Evolutionary conservation across 2,329 filamentous ascomycete species (phyloP).

Genomic region (Rutstroemia sp.): DNA sequence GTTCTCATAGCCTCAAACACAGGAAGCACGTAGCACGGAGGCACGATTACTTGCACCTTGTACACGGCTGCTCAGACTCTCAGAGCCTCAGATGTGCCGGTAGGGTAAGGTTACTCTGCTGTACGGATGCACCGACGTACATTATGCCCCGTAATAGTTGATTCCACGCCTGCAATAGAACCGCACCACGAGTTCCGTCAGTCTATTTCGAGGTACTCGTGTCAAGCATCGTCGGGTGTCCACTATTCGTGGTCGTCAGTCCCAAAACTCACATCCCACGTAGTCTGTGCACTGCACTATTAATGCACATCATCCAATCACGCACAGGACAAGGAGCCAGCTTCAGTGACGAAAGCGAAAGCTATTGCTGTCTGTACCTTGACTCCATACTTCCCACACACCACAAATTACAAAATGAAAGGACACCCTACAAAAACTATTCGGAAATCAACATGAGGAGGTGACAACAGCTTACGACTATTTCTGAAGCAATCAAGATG

Average conservation of each 20-base stretch:
- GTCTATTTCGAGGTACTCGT: too few relatives aligned
- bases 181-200: too few relatives aligned
- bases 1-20: neutral
- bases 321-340: neutral
- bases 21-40: neutral
- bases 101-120: too few relatives aligned
- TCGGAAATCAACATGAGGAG: conserved; percentile 12
- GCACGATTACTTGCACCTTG: too few relatives aligned
- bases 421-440: too few relatives aligned
- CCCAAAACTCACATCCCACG: neutral
- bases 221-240: too few relatives aligned
- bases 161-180: too few relatives aligned
- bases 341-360: neutral
- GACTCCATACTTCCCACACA: neutral
- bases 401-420: neutral
- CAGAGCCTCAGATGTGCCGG: too few relatives aligned
- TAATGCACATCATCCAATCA: neutral
- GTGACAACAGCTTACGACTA: conserved; percentile 7
- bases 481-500: conserved; percentile 42
- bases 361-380: neutral
- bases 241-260: neutral
- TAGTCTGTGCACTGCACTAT: neutral
- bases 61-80: too few relatives aligned
- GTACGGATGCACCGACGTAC: too few relatives aligned
- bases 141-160: too few relatives aligned